Evolutionary conservation across 106 monocot species (phyloP).

Genomic region (Acanthochlamys bracteata): DNA sequence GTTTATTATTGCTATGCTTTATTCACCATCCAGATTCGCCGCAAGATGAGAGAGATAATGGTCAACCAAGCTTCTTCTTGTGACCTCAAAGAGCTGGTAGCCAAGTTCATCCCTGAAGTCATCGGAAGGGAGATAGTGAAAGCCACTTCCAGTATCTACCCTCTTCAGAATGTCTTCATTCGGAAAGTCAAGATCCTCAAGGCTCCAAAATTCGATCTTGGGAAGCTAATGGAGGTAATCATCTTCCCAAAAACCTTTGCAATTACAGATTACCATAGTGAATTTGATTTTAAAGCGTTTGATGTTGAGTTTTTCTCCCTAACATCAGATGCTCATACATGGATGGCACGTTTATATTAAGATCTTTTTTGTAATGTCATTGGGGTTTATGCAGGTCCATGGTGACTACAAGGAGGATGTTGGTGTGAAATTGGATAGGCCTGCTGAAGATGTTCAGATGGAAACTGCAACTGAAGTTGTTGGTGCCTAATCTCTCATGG

Average conservation of each 20-base stretch:
- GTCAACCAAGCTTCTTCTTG: conserved; percentile 54
- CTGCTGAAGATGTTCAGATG: conserved; percentile 34
- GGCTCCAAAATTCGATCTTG: conserved; percentile 81
- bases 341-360: neutral
- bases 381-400: conserved; percentile 29
- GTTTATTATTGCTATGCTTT: neutral
- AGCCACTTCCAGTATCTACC: conserved; percentile 65
- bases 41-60: conserved; percentile 88
- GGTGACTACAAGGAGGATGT: conserved; percentile 65
- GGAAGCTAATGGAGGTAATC: conserved; percentile 82
- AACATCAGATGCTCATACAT: neutral
- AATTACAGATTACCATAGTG: neutral
- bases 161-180: conserved; percentile 76
- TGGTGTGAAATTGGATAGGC: conserved; percentile 51
- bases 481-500: conserved; percentile 7
- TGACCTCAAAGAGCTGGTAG: conserved; percentile 68
- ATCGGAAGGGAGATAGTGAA: conserved; percentile 90
- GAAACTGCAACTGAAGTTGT: conserved; percentile 33
- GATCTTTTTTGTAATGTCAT: neutral
- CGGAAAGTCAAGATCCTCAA: conserved; percentile 85
- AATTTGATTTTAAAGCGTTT: neutral
- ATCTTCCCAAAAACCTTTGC: neutral
- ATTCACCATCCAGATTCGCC: conserved; percentile 43
- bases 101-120: conserved; percentile 72
- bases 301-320: neutral